These are phyloP conservation scores for Scolecobasidium constrictum DNA, from an alignment of 2,329 filamentous ascomycete genomes.

Conservation along the genomic window DNA sequence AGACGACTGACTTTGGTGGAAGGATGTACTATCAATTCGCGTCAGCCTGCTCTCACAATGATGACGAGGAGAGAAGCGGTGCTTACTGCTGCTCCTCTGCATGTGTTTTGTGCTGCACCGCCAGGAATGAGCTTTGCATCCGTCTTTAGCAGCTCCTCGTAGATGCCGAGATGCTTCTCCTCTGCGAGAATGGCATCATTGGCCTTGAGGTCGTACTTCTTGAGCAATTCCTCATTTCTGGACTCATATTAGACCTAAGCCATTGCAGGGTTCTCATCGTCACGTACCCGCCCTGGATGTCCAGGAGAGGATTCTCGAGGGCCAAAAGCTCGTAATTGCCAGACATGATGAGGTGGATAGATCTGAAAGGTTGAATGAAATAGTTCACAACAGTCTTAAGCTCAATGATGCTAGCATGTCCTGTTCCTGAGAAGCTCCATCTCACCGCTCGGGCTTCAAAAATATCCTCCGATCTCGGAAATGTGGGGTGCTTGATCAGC, in stretches of 20 bases:
- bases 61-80: not conserved
- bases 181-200: slow-evolving; percentile 97
- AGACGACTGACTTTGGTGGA: slow-evolving; percentile 77
- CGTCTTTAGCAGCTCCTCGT: slow-evolving; percentile 88
- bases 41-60: not conserved
- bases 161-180: slow-evolving; percentile 78
- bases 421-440: no score
- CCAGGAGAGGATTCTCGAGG: slow-evolving; percentile 94
- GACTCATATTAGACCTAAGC: no score
- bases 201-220: slow-evolving; percentile 87
- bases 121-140: slow-evolving; percentile 91
- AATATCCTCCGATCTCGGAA: no score
- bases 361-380: no score
- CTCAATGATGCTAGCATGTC: no score
- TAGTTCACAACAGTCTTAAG: no score
- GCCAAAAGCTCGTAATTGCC: slow-evolving; percentile 69
- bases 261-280: not conserved
- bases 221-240: slow-evolving; percentile 72
- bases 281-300: slow-evolving; percentile 76
- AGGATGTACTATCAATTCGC: slow-evolving; percentile 62
- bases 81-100: slow-evolving; percentile 70
- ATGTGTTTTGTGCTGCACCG: slow-evolving; percentile 94
- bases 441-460: no score
- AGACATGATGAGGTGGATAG: no score
- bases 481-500: no score